A percentile compares a stretch with the other conserved stretches of the same genome.
These are phyloP conservation scores for Aspergillus puulaauensis DNA, from an alignment of 2,329 filamentous ascomycete species.

Conservation along the genomic window DNA sequence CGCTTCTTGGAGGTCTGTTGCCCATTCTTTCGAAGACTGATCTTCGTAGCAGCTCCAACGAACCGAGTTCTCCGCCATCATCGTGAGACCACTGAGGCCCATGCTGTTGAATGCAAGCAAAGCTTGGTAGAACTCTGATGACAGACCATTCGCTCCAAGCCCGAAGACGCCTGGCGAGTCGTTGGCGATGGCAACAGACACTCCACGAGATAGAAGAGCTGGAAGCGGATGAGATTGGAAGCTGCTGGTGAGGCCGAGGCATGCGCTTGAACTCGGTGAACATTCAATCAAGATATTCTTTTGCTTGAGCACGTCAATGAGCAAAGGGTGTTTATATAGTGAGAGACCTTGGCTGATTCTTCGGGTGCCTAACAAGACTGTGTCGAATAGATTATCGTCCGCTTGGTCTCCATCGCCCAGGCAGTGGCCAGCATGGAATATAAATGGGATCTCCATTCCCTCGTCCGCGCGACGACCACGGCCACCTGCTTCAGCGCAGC, in stretches of 20 bases:
- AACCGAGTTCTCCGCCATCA: conserved; percentile 88
- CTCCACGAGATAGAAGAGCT: conserved; percentile 78
- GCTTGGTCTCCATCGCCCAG: conserved; percentile 74
- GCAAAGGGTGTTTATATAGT: conserved; percentile 84
- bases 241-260: conserved; percentile 73
- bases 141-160: conserved; percentile 77
- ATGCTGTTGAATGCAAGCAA: conserved; percentile 90
- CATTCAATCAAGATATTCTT: conserved; percentile 85
- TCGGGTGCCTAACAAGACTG: conserved; percentile 79
- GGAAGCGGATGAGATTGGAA: conserved; percentile 79
- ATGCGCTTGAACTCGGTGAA: conserved; percentile 89
- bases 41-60: conserved; percentile 89
- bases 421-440: conserved; percentile 91
- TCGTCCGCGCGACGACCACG: conserved; percentile 77
- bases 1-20: conserved; percentile 69
- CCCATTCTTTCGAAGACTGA: conserved; percentile 68
- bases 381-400: conserved; percentile 86
- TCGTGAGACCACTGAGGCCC: conserved; percentile 80
- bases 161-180: conserved; percentile 89
- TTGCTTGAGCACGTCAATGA: conserved; percentile 85
- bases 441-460: conserved; percentile 82
- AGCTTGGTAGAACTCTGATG: conserved; percentile 92
- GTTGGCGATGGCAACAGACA: conserved; percentile 80
- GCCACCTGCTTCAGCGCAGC: conserved; percentile 52
- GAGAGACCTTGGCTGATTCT: conserved; percentile 89